Evolutionary conservation across 208 protist species (phyloP), one percentile per base, ranked within the genome.

Genomic region (Leishmania aethiopica): DNA sequence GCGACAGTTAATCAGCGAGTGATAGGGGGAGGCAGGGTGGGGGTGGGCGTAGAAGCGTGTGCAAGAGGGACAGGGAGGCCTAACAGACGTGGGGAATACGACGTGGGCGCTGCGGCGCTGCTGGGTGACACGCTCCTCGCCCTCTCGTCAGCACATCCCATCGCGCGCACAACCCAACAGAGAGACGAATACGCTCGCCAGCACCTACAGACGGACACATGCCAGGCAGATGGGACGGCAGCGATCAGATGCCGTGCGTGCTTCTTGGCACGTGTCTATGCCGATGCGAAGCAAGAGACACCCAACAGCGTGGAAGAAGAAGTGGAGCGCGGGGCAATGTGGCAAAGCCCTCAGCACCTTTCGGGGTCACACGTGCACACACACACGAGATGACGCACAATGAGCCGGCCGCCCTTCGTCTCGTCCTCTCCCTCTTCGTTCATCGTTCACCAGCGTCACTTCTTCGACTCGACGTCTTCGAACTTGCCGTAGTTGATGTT

Each of bases 401-500:
- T 32, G 40, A 25, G 28, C 67, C 67, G 28, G 22, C 7, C 32
- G 13, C 70, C 45, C 3, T n/a, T 74, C 7, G 15, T 45, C 19
- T 53, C 3, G 1, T 37, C 28, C 22, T 32, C 70, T 32, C 45
- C n/a, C 25, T 28, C 42, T 35, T 55, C 5, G 32, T 25, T 51
- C 13, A 19, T n/a, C 22, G 15, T 53, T 35, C 70, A 25, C 35
- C 32, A 62, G 6, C 51, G 51, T 66, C 73, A 83, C 79, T 86
- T 89, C 53, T 71, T 81, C 37, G 86, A 55, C 42, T 90, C 47
- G 25, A 83, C 62, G 77, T 96, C 86, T 75, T 96, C 93, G 75
- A 94, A 96, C 79, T 95, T 95, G 62, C 86, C 86, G 66, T 94
- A 95, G 82, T 93, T 93, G 69, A 97, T 87, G 82, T 98, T 98